Evolutionary conservation across 306 rosid species (phyloP).

Genomic region (Trifolium dubium): DNA sequence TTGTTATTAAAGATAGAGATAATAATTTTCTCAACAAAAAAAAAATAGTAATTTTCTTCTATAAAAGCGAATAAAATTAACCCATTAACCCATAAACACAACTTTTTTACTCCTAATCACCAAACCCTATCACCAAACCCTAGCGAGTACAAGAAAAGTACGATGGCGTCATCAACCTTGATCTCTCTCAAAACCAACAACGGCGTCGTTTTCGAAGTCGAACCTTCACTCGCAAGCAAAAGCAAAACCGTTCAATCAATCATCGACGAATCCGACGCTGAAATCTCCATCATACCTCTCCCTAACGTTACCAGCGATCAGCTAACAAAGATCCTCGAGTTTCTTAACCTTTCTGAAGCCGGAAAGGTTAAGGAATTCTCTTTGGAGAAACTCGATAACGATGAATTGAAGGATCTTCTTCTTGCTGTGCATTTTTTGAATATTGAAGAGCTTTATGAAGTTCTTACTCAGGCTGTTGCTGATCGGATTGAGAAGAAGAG

Average conservation of each 20-base stretch:
- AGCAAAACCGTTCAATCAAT: slow-evolving; percentile 33
- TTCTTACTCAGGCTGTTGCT: neutral
- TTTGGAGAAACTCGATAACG: neutral
- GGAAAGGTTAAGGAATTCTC: neutral
- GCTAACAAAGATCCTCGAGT: neutral
- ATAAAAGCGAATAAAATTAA: too few relatives aligned
- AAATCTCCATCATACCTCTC: slow-evolving; percentile 22
- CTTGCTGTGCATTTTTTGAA: neutral
- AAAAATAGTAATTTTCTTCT: too few relatives aligned
- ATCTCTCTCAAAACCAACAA: slow-evolving; percentile 32
- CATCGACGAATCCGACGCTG: slow-evolving; percentile 24
- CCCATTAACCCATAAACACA: too few relatives aligned
- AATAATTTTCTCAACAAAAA: too few relatives aligned
- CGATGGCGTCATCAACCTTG: neutral
- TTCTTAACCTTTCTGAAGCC: neutral
- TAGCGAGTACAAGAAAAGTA: neutral
- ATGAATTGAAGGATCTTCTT: neutral
- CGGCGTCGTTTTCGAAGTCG: slow-evolving; percentile 38
- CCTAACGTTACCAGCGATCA: slow-evolving; percentile 11
- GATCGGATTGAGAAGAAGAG: neutral
- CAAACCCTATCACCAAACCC: too few relatives aligned
- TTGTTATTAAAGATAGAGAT: too few relatives aligned
- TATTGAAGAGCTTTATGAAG: neutral
- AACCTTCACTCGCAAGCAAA: slow-evolving; percentile 20
- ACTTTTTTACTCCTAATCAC: neutral